Evolutionary conservation across 1,284 basidiomycete genomes (phyloP).

Genomic region (Pseudozyma tsukubaensis): DNA sequence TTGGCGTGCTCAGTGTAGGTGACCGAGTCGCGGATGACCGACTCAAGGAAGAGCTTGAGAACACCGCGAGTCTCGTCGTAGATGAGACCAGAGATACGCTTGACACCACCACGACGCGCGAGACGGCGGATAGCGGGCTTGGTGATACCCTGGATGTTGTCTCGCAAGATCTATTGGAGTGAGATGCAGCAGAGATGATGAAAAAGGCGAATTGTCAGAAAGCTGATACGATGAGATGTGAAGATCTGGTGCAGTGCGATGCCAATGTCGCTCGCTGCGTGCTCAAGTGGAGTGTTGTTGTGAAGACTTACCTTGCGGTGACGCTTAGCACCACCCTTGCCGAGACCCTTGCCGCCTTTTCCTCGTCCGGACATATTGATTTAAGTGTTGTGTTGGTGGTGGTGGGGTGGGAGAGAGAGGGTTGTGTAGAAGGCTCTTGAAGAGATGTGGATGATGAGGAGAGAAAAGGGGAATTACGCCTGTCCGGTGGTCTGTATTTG

Average conservation of each 20-base stretch:
- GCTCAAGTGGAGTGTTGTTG: background rate
- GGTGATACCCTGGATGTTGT: slow-evolving; percentile 76
- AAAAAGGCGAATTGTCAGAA: slow-evolving; percentile 7
- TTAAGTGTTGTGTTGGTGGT: slow-evolving; percentile 33
- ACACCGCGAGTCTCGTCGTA: slow-evolving; percentile 94
- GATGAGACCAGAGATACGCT: slow-evolving; percentile 81
- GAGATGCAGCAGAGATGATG: background rate
- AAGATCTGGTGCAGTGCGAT: background rate
- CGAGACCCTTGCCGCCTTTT: slow-evolving; percentile 69
- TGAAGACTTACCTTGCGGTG: slow-evolving; percentile 66
- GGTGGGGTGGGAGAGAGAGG: slow-evolving; percentile 26
- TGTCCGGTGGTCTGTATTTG: slow-evolving; percentile 40
- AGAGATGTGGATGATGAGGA: slow-evolving; percentile 44
- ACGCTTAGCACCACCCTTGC: slow-evolving; percentile 69
- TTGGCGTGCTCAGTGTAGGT: slow-evolving; percentile 95
- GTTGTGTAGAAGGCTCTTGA: slow-evolving; percentile 34
- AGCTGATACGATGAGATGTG: slow-evolving; percentile 6
- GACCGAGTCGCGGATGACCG: slow-evolving; percentile 88
- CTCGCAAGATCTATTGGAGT: slow-evolving; percentile 57
- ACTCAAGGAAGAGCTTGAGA: slow-evolving; percentile 81
- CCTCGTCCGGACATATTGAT: slow-evolving; percentile 66
- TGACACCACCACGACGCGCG: slow-evolving; percentile 81
- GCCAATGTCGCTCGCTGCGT: background rate
- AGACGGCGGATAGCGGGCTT: slow-evolving; percentile 95
- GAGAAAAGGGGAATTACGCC: slow-evolving; percentile 38